Percentiles rank a stretch among this genome's conserved stretches.
Conservation (phyloP, 228 moss, liverwort and hornwort species). For the Sphagnum fallax region DNA sequence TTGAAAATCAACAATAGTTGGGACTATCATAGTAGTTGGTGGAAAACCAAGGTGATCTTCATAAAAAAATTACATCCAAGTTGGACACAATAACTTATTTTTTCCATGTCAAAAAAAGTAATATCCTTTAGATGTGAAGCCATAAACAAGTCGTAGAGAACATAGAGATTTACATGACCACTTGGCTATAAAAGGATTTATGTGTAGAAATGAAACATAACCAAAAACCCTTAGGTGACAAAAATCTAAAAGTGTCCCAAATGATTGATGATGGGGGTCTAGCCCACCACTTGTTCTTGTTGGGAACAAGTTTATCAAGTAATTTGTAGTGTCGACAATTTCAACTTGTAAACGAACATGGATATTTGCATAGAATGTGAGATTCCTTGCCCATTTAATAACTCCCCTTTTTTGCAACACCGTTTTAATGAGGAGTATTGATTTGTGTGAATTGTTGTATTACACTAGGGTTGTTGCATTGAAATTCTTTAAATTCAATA, state of each 20-base stretch:
- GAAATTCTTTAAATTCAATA: too few species aligned
- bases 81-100: background rate
- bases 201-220: background rate
- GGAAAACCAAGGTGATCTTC: background rate
- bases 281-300: background rate
- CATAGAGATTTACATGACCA: background rate
- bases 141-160: background rate
- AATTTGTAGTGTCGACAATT: background rate
- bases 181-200: background rate
- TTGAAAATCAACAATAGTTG: background rate
- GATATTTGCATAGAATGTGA: background rate
- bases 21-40: background rate
- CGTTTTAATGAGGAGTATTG: too few species aligned
- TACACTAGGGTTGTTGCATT: background rate
- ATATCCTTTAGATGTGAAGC: background rate
- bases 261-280: background rate
- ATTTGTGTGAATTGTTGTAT: background rate
- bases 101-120: background rate
- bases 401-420: too few species aligned
- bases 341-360: background rate
- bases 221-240: background rate
- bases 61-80: background rate
- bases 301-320: background rate
- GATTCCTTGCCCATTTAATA: background rate
- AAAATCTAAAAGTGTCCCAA: background rate